A percentile compares a stretch with the other conserved stretches of the same genome.
These are phyloP conservation scores for Vitis rotundifolia DNA, from an alignment of 164 flowering plant species.

Conservation along the genomic window DNA sequence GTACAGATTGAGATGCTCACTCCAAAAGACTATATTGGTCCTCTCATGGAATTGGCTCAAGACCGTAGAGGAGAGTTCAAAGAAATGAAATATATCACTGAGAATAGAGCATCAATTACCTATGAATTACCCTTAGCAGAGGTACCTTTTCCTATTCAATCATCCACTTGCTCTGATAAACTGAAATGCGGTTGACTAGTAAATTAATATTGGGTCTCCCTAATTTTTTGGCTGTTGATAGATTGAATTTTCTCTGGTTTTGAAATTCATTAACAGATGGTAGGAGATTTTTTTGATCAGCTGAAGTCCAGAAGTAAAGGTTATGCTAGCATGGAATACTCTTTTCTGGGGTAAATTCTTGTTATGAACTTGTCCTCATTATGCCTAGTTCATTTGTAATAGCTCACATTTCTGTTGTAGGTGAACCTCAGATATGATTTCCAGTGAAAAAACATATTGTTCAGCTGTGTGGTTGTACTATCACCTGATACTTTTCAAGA, in stretches of 20 bases:
- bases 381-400: background rate
- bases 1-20: constrained; percentile 92
- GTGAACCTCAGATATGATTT: no score
- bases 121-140: constrained; percentile 94
- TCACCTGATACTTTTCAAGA: no score
- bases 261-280: constrained; percentile 63
- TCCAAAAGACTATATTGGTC: constrained; percentile 93
- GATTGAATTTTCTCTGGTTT: background rate
- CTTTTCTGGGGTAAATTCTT: constrained; percentile 68
- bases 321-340: constrained; percentile 98
- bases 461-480: background rate
- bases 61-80: constrained; percentile 91
- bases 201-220: background rate
- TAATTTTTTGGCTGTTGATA: background rate
- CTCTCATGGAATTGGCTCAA: constrained; percentile 96
- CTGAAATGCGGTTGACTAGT: background rate
- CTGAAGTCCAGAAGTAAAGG: constrained; percentile 96
- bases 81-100: constrained; percentile 87
- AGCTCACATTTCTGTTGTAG: background rate
- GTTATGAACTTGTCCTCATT: background rate
- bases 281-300: constrained; percentile 98
- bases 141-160: constrained; percentile 34
- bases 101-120: constrained; percentile 77
- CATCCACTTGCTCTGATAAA: background rate
- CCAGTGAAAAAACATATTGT: background rate